Percentiles rank a stretch among this genome's conserved stretches.
phyloP scores from a whole-genome alignment of 2,329 filamentous ascomycete genomes.

The Fusarium sp. region DNA sequence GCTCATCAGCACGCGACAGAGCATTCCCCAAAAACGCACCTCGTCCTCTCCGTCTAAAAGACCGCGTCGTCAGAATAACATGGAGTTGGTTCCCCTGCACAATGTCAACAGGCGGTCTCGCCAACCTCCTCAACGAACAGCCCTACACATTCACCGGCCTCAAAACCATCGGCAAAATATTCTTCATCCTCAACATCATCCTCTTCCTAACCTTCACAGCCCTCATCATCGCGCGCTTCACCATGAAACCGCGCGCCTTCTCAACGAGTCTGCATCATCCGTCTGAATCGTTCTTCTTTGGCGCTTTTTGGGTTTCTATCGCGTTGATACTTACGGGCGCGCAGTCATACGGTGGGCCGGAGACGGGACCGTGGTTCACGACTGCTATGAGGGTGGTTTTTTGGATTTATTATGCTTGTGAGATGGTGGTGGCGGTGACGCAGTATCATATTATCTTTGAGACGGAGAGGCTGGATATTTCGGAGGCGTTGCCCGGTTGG shows the following conservation, averaged over 20 bases:
- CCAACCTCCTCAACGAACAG: constrained; percentile 14
- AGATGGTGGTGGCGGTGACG: constrained; percentile 8
- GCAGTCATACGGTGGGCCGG: constrained; percentile 12
- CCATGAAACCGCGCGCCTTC: constrained; percentile 7
- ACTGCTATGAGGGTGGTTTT: neutral
- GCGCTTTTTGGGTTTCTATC: constrained; percentile 11
- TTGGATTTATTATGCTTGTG: constrained; percentile 25
- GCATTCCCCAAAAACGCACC: neutral
- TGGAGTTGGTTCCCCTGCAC: constrained; percentile 21
- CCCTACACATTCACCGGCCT: constrained; percentile 6
- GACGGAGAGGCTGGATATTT: neutral
- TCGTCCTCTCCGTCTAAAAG: neutral
- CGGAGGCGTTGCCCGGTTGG: constrained; percentile 8
- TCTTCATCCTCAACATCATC: constrained; percentile 13
- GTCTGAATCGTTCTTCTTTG: constrained; percentile 17
- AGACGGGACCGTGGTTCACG: neutral
- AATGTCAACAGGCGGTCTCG: constrained; percentile 17
- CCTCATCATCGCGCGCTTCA: neutral
- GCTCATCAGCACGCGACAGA: neutral
- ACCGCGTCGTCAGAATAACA: constrained; percentile 9
- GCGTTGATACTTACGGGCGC: constrained; percentile 12
- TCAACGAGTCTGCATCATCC: constrained; percentile 15
- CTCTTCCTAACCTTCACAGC: constrained; percentile 2
- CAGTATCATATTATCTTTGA: constrained; percentile 20
- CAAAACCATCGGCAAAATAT: constrained; percentile 12